Conservation (phyloP, 1,284 basidiomycete genomes). For the Tetrapyrgos nigripes region DNA sequence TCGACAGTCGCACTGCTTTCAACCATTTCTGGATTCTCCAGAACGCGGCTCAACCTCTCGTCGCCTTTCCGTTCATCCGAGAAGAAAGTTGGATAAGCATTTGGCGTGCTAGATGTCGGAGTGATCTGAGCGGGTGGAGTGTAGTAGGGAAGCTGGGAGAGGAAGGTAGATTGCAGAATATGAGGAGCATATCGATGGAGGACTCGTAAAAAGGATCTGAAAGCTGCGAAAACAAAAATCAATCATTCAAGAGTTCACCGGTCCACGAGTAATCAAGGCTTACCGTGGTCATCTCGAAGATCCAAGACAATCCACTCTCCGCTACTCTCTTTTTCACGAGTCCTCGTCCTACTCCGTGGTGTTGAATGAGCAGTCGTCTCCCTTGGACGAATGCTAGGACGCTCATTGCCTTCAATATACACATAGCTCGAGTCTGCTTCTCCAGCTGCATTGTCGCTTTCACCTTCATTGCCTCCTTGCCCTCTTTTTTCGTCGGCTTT, state of each 20-base stretch:
- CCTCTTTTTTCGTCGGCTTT: not conserved
- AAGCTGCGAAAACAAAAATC: conserved; percentile 42
- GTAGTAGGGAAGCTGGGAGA: conserved; percentile 34
- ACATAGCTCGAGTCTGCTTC: conserved; percentile 15
- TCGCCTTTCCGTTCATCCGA: not conserved
- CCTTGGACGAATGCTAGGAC: not conserved
- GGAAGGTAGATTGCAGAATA: conserved; percentile 53
- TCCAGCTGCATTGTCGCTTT: not conserved
- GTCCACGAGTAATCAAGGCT: conserved; percentile 20
- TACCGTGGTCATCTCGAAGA: conserved; percentile 60
- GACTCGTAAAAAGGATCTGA: conserved; percentile 61
- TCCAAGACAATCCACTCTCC: conserved; percentile 66
- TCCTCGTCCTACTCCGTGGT: conserved; percentile 22
- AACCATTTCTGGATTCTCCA: not conserved
- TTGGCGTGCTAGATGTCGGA: conserved; percentile 18
- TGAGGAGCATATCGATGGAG: conserved; percentile 59
- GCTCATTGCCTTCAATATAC: conserved; percentile 6
- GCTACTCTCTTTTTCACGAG: conserved; percentile 18
- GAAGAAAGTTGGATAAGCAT: conserved; percentile 27
- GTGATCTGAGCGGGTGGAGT: conserved; percentile 21
- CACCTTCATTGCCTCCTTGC: conserved; percentile 3
- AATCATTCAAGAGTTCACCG: not conserved
- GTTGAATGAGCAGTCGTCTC: conserved; percentile 14
- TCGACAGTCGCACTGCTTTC: not conserved
- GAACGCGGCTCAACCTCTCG: not conserved